phyloP scores from a whole-genome alignment of 1,284 basidiomycete genomes.

The Apiotrichum sp. region DNA sequence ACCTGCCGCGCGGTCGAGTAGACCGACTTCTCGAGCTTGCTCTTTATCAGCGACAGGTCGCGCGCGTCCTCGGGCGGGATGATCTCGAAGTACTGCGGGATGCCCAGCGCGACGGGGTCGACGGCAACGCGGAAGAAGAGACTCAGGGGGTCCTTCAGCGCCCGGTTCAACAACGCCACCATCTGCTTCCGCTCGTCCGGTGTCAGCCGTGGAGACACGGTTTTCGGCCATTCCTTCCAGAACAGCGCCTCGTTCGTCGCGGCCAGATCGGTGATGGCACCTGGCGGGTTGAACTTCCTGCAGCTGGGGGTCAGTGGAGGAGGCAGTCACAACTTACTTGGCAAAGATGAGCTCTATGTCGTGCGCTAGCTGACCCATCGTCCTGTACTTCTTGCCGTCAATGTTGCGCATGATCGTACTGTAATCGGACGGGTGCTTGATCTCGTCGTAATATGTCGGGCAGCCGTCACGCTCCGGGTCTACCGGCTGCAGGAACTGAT shows the following conservation, averaged over 20 bases:
- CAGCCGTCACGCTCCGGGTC: slow-evolving; percentile 76
- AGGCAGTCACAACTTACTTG: slow-evolving; percentile 54
- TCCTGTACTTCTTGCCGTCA: slow-evolving; percentile 56
- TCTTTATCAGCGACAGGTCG: slow-evolving; percentile 75
- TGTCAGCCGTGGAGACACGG: slow-evolving; percentile 65
- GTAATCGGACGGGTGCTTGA: slow-evolving; percentile 90
- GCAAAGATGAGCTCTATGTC: slow-evolving; percentile 79
- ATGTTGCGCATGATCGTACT: slow-evolving; percentile 74
- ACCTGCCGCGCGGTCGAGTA: slow-evolving; percentile 32
- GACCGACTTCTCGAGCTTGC: slow-evolving; percentile 59
- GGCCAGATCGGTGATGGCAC: slow-evolving; percentile 59
- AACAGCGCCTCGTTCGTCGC: slow-evolving; percentile 66
- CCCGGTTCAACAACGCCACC: slow-evolving; percentile 62
- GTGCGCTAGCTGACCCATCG: slow-evolving; percentile 72
- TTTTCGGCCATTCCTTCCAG: slow-evolving; percentile 82
- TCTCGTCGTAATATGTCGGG: slow-evolving; percentile 92
- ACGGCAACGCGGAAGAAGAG: slow-evolving; percentile 73
- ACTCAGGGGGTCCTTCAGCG: slow-evolving; percentile 67
- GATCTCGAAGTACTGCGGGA: slow-evolving; percentile 47
- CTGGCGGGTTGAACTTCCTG: slow-evolving; percentile 77
- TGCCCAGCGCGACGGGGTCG: slow-evolving; percentile 38
- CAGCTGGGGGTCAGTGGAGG: slow-evolving; percentile 48
- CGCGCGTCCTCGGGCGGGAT: slow-evolving; percentile 62
- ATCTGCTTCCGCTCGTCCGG: slow-evolving; percentile 76
- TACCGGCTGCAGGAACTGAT: slow-evolving; percentile 69